Percentiles rank a stretch among this genome's conserved stretches.
Evolutionary conservation across 2,329 filamentous ascomycete genomes (phyloP).

Genomic region (Ceratocystis ficicola): DNA sequence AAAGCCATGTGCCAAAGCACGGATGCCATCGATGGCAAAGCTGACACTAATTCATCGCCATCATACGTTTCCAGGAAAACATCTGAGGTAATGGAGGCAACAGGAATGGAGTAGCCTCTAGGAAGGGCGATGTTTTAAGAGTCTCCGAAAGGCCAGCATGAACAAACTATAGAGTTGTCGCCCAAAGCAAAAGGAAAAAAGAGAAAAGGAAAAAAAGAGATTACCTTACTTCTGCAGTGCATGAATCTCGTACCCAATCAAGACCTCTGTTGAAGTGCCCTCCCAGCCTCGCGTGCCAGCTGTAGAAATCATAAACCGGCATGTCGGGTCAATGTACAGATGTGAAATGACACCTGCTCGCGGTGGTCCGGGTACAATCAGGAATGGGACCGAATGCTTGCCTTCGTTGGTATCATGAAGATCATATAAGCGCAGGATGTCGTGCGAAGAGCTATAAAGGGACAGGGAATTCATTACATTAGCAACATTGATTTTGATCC

Average conservation of each 20-base stretch:
- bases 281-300: constrained; percentile 94
- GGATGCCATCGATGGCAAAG: not conserved
- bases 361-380: constrained; percentile 83
- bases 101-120: too few species aligned
- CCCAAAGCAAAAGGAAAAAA: too few species aligned
- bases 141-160: not conserved
- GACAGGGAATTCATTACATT: too few species aligned
- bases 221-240: constrained; percentile 11
- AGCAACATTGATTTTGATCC: too few species aligned
- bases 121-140: not conserved
- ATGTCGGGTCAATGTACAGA: constrained; percentile 76
- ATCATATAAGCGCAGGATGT: constrained; percentile 89
- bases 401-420: constrained; percentile 52
- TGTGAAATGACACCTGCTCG: constrained; percentile 77
- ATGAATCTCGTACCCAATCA: constrained; percentile 84
- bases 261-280: constrained; percentile 72
- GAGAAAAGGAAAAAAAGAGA: not conserved
- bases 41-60: not conserved
- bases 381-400: constrained; percentile 76
- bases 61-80: not conserved
- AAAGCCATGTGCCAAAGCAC: not conserved
- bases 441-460: constrained; percentile 61
- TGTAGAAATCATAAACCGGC: constrained; percentile 80
- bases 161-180: not conserved
- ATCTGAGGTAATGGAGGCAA: not conserved